phyloP scores from a whole-genome alignment of 2,329 filamentous ascomycete species.

The Hysterium pulicare region DNA sequence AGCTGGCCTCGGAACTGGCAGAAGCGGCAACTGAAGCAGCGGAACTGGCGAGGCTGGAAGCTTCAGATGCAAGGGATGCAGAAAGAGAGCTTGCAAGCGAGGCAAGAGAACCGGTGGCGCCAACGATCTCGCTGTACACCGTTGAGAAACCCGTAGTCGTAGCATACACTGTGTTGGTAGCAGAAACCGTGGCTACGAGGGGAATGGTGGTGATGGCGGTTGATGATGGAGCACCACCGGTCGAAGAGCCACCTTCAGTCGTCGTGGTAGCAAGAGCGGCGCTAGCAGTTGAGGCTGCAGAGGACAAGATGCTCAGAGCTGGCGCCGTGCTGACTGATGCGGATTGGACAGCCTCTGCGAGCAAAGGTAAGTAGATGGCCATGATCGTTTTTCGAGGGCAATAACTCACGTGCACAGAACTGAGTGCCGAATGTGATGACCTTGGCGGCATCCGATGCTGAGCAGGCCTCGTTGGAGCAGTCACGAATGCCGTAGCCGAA shows the following conservation, averaged over 20 bases:
- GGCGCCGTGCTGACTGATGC: conserved; percentile 14
- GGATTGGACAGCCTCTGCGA: conserved; percentile 9
- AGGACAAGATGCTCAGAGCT: conserved; percentile 22
- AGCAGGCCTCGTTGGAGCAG: conserved; percentile 44
- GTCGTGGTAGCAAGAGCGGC: conserved; percentile 8
- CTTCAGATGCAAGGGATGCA: conserved; percentile 6
- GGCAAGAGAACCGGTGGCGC: conserved; percentile 4
- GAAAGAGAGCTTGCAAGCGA: conserved; percentile 4
- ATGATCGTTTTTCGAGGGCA: not conserved
- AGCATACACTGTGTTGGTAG: conserved; percentile 17
- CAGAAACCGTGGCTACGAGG: conserved; percentile 19
- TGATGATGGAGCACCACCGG: conserved; percentile 8
- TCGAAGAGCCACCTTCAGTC: conserved; percentile 8
- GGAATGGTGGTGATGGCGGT: conserved; percentile 17
- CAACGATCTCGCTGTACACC: conserved; percentile 14
- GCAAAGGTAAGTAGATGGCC: conserved; percentile 3
- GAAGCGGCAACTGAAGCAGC: conserved; percentile 6
- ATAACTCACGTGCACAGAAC: conserved; percentile 31
- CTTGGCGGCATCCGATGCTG: conserved; percentile 16
- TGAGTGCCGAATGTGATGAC: conserved; percentile 33
- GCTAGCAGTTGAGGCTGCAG: conserved; percentile 18
- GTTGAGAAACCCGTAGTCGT: conserved; percentile 25
- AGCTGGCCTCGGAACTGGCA: conserved; percentile 7
- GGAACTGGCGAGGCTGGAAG: conserved; percentile 5
- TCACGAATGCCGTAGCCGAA: conserved; percentile 49